Conservation (phyloP, 2,329 filamentous ascomycete genomes). For the Akanthomyces dipterigenus region DNA sequence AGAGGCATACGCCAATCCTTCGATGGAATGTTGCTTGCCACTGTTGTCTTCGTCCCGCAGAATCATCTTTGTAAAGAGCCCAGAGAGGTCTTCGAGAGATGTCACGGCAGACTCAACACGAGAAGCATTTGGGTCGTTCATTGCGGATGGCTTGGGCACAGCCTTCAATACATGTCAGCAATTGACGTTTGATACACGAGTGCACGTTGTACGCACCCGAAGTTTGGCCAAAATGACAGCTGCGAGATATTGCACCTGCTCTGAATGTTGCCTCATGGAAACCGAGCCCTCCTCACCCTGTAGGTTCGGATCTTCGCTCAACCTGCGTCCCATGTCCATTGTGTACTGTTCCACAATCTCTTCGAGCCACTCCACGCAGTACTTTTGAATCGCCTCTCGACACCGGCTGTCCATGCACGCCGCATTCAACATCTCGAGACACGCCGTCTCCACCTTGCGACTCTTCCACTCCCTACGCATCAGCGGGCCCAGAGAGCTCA, state of each 20-base stretch:
- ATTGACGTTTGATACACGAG: constrained; percentile 15
- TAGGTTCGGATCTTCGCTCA: constrained; percentile 48
- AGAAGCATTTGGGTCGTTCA: constrained; percentile 32
- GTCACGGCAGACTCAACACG: constrained; percentile 48
- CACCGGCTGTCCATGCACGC: constrained; percentile 82
- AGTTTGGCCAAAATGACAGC: constrained; percentile 72
- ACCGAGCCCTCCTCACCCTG: constrained; percentile 54
- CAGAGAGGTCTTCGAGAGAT: constrained; percentile 59
- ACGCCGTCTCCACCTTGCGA: constrained; percentile 76
- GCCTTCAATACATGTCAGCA: constrained; percentile 43
- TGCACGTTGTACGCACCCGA: constrained; percentile 32
- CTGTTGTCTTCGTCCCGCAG: constrained; percentile 46
- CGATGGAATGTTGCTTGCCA: constrained; percentile 65
- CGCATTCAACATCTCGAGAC: constrained; percentile 83
- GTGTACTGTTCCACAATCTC: constrained; percentile 71
- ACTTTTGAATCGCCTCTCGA: constrained; percentile 74
- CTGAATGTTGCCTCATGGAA: constrained; percentile 53
- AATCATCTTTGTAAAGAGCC: constrained; percentile 61
- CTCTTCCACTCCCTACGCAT: constrained; percentile 79
- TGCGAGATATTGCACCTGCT: constrained; percentile 57
- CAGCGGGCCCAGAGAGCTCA: constrained; percentile 67
- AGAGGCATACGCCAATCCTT: constrained; percentile 88
- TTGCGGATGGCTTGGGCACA: constrained; percentile 39
- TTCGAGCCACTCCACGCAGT: constrained; percentile 82
- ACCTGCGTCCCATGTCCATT: constrained; percentile 44